Evolutionary conservation across 768 basidiomycete species (phyloP).

Genomic region (Cantharellus cinnabarinus): DNA sequence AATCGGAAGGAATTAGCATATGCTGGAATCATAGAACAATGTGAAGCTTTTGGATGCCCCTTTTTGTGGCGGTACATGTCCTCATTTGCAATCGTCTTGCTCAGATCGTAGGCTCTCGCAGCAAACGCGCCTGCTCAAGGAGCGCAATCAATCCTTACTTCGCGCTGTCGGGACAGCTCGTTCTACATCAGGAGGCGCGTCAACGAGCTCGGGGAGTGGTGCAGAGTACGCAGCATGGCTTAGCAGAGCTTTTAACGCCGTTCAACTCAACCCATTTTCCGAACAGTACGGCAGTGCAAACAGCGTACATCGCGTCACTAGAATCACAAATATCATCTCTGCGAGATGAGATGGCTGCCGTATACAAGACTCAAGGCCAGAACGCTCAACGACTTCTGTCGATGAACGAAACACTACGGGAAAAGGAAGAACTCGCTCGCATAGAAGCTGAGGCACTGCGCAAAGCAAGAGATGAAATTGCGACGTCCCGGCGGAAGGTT

Average conservation of each 20-base stretch:
- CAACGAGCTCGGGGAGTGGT: background rate
- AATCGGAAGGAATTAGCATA: conserved; percentile 67
- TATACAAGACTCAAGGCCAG: conserved; percentile 92
- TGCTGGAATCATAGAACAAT: conserved; percentile 78
- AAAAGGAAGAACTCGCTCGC: conserved; percentile 75
- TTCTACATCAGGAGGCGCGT: conserved; percentile 25
- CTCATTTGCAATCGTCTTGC: conserved; percentile 4
- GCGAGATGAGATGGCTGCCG: conserved; percentile 77
- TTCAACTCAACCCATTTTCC: background rate
- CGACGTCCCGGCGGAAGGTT: conserved; percentile 48
- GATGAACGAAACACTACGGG: conserved; percentile 88
- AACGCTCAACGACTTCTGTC: conserved; percentile 82
- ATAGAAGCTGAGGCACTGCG: conserved; percentile 64
- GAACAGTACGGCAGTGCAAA: conserved; percentile 57
- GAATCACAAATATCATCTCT: conserved; percentile 86
- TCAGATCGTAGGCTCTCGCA: conserved; percentile 80
- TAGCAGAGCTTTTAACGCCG: conserved; percentile 1
- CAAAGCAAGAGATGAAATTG: conserved; percentile 56
- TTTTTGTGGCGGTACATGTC: background rate
- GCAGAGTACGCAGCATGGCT: conserved; percentile 33
- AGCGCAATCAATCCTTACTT: conserved; percentile 75
- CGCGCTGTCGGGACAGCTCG: conserved; percentile 63
- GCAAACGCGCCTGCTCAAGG: conserved; percentile 78
- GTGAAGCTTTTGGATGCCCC: conserved; percentile 26
- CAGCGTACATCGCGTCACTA: conserved; percentile 76